Percentiles rank a stretch among this genome's conserved stretches.
These are phyloP conservation scores for Cymbopogon citratus DNA, from an alignment of 176 grass and related monocot genomes.

Conservation along the genomic window DNA sequence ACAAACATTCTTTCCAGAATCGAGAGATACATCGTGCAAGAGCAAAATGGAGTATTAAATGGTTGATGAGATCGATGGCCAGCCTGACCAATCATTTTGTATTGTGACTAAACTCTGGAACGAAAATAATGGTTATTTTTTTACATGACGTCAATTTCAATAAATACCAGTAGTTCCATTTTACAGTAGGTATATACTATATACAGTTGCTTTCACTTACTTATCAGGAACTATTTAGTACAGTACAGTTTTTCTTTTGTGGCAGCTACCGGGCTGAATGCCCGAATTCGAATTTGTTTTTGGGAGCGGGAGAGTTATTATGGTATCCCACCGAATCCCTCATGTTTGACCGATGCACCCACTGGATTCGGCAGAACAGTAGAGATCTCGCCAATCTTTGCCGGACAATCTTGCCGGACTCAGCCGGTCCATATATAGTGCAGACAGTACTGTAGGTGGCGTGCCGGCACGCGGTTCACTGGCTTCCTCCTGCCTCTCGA, in stretches of 20 bases:
- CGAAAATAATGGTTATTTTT: background rate
- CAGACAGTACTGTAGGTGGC: background rate
- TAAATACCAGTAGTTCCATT: background rate
- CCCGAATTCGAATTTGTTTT: background rate
- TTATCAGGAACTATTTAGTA: background rate
- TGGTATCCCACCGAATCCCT: background rate
- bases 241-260: background rate
- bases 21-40: background rate
- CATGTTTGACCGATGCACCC: background rate
- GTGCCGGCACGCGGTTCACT: background rate
- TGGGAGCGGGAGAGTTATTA: background rate
- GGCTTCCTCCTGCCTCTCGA: no score
- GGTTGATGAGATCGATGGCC: background rate
- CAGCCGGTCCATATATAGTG: background rate
- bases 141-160: background rate
- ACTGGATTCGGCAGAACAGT: background rate
- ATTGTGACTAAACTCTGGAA: background rate
- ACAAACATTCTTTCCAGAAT: constrained; percentile 20
- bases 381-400: background rate
- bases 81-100: background rate
- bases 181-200: background rate
- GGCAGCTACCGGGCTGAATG: background rate
- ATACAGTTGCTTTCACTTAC: background rate
- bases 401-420: background rate
- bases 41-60: constrained; percentile 5